These are phyloP conservation scores for Tolypocladium album DNA, from an alignment of 2,329 filamentous ascomycete genomes.

Conservation along the genomic window DNA sequence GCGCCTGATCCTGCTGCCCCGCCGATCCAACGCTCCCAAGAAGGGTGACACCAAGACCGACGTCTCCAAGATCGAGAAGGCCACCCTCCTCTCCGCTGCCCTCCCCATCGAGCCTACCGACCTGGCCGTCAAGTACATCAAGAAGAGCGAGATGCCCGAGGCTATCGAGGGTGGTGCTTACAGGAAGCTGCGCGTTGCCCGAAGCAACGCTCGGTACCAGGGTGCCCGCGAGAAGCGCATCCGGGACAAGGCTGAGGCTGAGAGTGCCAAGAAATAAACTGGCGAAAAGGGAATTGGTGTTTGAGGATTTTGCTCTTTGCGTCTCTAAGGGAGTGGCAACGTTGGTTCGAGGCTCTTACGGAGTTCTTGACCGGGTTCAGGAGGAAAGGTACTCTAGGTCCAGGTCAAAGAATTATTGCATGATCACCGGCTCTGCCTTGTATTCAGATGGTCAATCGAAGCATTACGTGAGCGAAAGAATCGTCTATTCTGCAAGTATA, in stretches of 20 bases:
- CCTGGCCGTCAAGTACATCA: conserved; percentile 61
- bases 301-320: conserved; percentile 31
- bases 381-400: conserved; percentile 28
- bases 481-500: background rate
- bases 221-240: conserved; percentile 90
- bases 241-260: conserved; percentile 77
- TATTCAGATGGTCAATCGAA: conserved; percentile 20
- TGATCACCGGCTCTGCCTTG: conserved; percentile 26
- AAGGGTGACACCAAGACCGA: conserved; percentile 86
- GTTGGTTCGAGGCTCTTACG: conserved; percentile 25
- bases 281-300: conserved; percentile 29
- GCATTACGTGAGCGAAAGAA: conserved; percentile 7
- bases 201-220: conserved; percentile 69
- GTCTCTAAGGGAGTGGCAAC: conserved; percentile 26
- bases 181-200: conserved; percentile 71
- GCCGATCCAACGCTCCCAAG: conserved; percentile 89
- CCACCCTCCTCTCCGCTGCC: conserved; percentile 32
- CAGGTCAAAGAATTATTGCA: conserved; percentile 31
- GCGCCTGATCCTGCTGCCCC: conserved; percentile 94
- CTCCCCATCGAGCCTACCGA: conserved; percentile 65
- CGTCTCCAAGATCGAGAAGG: conserved; percentile 52
- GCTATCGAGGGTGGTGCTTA: conserved; percentile 74
- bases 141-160: conserved; percentile 70
- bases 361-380: conserved; percentile 22
- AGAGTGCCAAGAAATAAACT: conserved; percentile 75